A percentile compares a stretch with the other conserved stretches of the same genome.
Conservation (phyloP, 805 yeast species). For the Lipomyces yamanashiensis region DNA sequence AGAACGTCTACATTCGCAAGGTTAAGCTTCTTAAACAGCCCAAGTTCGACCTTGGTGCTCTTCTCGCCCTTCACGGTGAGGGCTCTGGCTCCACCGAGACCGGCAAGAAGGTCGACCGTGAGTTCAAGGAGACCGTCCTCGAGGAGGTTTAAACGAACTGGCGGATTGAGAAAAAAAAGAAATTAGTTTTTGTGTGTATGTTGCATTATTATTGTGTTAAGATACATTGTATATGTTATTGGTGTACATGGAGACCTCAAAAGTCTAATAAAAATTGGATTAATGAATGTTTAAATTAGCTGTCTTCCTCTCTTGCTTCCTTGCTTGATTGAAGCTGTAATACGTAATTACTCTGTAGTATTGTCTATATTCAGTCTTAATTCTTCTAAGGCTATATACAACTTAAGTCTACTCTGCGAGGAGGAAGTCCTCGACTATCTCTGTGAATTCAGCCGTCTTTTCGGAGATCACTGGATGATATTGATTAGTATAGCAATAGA, state of each 20-base stretch:
- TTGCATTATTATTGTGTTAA: conserved; percentile 18
- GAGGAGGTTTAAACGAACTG: conserved; percentile 77
- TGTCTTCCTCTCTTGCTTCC: too few relatives aligned
- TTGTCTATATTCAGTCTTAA: neutral
- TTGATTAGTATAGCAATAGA: conserved; percentile 32
- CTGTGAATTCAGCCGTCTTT: conserved; percentile 76
- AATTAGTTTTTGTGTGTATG: conserved; percentile 11
- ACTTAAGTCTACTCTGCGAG: neutral
- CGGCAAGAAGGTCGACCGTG: conserved; percentile 93
- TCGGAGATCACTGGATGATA: conserved; percentile 63
- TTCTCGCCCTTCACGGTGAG: conserved; percentile 98
- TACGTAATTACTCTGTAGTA: too few relatives aligned
- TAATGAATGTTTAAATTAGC: neutral
- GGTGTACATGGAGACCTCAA: conserved; percentile 26
- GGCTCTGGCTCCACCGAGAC: conserved; percentile 86
- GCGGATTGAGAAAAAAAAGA: conserved; percentile 1
- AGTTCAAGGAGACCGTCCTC: conserved; percentile 98
- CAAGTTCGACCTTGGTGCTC: conserved; percentile 96
- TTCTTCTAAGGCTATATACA: too few relatives aligned
- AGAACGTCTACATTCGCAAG: conserved; percentile 98
- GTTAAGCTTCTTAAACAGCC: conserved; percentile 98
- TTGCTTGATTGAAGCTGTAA: too few relatives aligned
- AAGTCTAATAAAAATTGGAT: conserved; percentile 25
- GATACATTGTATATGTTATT: conserved; percentile 17
- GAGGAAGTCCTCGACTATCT: conserved; percentile 64